Base-by-base conservation (phyloP, 1,284 basidiomycete species). In the Thelephora terrestris region DNA sequence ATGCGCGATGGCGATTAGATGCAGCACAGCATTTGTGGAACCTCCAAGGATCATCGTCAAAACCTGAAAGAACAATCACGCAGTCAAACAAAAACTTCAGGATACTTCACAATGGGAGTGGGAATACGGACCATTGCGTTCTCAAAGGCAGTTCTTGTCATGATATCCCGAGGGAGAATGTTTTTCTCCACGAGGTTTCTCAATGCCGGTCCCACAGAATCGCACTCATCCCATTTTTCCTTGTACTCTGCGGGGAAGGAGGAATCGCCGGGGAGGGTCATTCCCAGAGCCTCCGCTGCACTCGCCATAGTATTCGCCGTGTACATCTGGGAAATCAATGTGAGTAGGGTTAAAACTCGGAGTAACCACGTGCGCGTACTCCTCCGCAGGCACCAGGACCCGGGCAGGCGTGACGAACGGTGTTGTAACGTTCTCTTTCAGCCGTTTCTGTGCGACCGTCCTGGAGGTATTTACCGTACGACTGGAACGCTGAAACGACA, bases 221-320 rank as follows among this genome's bases (percentile, higher is more conserved):
- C 80, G 63, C 90, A 95, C 67, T 99, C 95, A 47, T 78, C 74
- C 47, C 75, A 65, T 66, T 94, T 94, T 61, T 97, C 94, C 47
- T 78, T 71, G 55, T 89, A 93, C 61, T 92, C 86, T 39, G 95
- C 95, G 4, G 93, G 92, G 74, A 84, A 95, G 7, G 91, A 94
- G 2, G 92, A 94, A 21, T 91, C 94, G n/a, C 94, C 94, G 4
- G 94, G 88, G 7, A 97, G 69, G n/a, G 90, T 80, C 93, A 97
- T 97, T 17, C 93, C 93, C 55, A 97, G 67, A 0, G 86, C 91
- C 66, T 97, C 93, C 43, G 90, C 76, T 14, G 90, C 88, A 52
- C 91, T 93, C 6, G 92, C 89, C 85, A 97, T 94, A 1, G 94
- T 96, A 67, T 96, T 97, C 21, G 92, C 93, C 16, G 93, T 97